Evolutionary conservation across 2,329 filamentous ascomycete genomes (phyloP), one percentile per base, ranked within the genome.

Genomic region (Colletotrichum cereale): DNA sequence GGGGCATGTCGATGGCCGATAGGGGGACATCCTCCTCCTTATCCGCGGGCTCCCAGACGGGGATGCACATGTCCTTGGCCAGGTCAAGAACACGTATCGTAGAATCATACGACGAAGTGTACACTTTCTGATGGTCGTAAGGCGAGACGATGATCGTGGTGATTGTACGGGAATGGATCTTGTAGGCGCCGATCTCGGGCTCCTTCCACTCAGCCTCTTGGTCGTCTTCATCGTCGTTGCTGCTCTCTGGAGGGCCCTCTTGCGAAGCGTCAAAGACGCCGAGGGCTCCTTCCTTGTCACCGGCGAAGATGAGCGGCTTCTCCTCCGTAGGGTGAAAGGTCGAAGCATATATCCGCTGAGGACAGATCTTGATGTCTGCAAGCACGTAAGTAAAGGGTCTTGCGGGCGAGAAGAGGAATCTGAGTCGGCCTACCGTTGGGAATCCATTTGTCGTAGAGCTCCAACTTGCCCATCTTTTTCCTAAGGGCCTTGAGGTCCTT

Each of bases 231-330:
- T 93, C 91, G 5, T 93, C 91, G 11, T 89, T 88, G 6, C 87
- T 83, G n/a, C 86, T 83, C 75, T 85, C 80, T 74, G 84, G 79
- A 57, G 84, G 79, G 57, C 84, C 83, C 3, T 88, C 87, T 75
- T 97, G 94, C 0, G 93, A 95, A 1, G 92, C 95, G 78, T 99
- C 96, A 66, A 98, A 96, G 1, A 99, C 89, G 0, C 96, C 96
- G 70, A 98, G 86, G 31, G 94, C 93, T 1, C 96, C 96, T 74
- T 97, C 88, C 79, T 99, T 99, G 77, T 99, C 96, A 14, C 96
- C 96, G 0, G 96, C 96, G 78, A 99, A 97, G 1, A 98, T 88
- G 3, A 99, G 85, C 0, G 95, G 91, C 77, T 98, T 98, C 3
- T 95, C 90, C 69, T 91, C 86, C 0, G 91, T 95, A 0, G 96